Evolutionary conservation across 208 protist species (phyloP).

Genomic region (Lotmaria passim): DNA sequence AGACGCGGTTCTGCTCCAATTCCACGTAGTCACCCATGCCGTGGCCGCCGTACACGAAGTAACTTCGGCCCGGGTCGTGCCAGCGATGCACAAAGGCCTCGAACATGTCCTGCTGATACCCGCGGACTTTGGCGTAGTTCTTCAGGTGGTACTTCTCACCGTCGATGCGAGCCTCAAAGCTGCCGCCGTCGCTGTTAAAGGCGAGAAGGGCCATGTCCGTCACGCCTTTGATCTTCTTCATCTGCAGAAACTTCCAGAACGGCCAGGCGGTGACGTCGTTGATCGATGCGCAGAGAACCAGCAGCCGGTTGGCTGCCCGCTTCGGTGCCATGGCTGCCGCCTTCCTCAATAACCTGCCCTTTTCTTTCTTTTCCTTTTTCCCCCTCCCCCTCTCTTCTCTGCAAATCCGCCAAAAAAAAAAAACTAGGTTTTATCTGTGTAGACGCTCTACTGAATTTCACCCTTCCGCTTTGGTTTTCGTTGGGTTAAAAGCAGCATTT

Average conservation of each 20-base stretch:
- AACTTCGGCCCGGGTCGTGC: conserved; percentile 74
- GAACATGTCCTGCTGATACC: conserved; percentile 76
- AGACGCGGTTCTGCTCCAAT: conserved; percentile 60
- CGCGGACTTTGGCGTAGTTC: conserved; percentile 71
- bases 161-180: conserved; percentile 86
- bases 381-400: neutral
- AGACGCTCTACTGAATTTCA: neutral
- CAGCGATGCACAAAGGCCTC: conserved; percentile 64
- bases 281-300: conserved; percentile 81
- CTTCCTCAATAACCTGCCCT: neutral
- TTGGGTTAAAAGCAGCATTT: too few relatives aligned
- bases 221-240: conserved; percentile 81
- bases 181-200: conserved; percentile 87
- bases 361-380: neutral
- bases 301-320: conserved; percentile 51
- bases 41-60: conserved; percentile 89
- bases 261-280: conserved; percentile 89
- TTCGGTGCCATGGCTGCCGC: conserved; percentile 25
- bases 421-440: neutral
- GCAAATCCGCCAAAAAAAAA: neutral
- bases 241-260: conserved; percentile 90
- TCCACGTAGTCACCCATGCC: conserved; percentile 91
- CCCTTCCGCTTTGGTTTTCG: too few relatives aligned
- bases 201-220: conserved; percentile 82
- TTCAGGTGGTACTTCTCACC: conserved; percentile 69